Percentiles rank a stretch among this genome's conserved stretches.
These are phyloP conservation scores for Botrytis porri DNA, from an alignment of 2,329 filamentous ascomycete genomes.

Conservation along the genomic window DNA sequence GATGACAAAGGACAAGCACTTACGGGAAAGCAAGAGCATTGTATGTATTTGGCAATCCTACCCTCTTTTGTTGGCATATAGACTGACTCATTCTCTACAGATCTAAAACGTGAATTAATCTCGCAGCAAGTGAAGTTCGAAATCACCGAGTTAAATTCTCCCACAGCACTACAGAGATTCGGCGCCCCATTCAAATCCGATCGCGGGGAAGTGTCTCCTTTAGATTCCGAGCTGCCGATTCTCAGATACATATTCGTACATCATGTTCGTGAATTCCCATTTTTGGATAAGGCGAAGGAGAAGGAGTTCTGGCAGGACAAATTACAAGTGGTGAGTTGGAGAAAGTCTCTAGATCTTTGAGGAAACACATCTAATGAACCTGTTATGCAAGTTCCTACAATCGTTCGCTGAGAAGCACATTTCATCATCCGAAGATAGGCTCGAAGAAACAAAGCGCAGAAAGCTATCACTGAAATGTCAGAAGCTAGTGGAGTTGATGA, in stretches of 20 bases:
- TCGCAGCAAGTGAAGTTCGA: conserved; percentile 86
- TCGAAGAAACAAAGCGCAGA: conserved; percentile 92
- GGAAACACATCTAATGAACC: conserved; percentile 12
- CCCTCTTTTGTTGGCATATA: neutral
- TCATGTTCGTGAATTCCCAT: conserved; percentile 96
- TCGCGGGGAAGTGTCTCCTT: conserved; percentile 84
- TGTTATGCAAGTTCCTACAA: conserved; percentile 71
- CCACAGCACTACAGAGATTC: conserved; percentile 90
- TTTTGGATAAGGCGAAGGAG: conserved; percentile 92
- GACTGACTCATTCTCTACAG: conserved; percentile 44
- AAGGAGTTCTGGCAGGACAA: conserved; percentile 99
- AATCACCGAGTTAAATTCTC: conserved; percentile 88
- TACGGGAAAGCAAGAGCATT: conserved; percentile 98
- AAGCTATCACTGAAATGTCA: conserved; percentile 91
- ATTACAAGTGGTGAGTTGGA: conserved; percentile 74
- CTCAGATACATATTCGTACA: conserved; percentile 96
- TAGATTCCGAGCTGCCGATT: conserved; percentile 91
- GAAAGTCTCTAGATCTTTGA: neutral
- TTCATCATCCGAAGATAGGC: conserved; percentile 89
- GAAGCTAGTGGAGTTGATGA: conserved; percentile 98
- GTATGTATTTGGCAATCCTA: conserved; percentile 50
- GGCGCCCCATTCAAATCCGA: conserved; percentile 94
- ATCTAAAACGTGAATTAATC: conserved; percentile 94
- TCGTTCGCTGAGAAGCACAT: conserved; percentile 97
- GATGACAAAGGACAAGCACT: conserved; percentile 43